A percentile compares a stretch with the other conserved stretches of the same genome.
These are phyloP conservation scores for Barbatosphaeria neglecta DNA, from an alignment of 495 filamentous ascomycete species.

Conservation along the genomic window DNA sequence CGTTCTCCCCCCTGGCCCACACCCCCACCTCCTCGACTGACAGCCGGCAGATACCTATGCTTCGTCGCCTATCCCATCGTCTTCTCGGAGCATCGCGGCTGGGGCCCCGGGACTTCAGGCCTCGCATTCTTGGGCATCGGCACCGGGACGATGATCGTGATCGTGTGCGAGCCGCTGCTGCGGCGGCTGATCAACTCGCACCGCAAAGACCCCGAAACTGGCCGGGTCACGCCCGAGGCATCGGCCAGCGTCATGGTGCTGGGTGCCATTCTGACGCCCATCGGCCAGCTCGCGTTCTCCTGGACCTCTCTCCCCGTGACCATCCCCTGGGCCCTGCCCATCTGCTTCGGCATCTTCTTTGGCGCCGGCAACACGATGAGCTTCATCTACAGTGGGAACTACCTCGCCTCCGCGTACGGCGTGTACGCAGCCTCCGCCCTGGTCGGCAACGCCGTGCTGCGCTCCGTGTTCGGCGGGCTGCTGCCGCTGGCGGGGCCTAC, in stretches of 20 bases:
- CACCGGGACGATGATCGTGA: slow-evolving; percentile 56
- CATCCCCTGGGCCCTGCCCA: slow-evolving; percentile 65
- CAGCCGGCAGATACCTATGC: slow-evolving; percentile 50
- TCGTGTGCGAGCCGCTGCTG: slow-evolving; percentile 56
- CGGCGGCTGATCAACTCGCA: slow-evolving; percentile 62
- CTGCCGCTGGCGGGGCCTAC: slow-evolving; percentile 62
- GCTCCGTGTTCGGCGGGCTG: slow-evolving; percentile 55
- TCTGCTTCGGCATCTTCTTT: slow-evolving; percentile 68
- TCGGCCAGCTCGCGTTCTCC: slow-evolving; percentile 67
- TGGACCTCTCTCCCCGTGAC: slow-evolving; percentile 66
- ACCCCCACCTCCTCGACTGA: no score
- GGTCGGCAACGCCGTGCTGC: slow-evolving; percentile 62
- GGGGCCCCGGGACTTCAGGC: slow-evolving; percentile 61
- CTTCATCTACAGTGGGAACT: slow-evolving; percentile 73
- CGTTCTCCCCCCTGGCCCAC: not conserved
- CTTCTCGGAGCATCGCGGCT: slow-evolving; percentile 59
- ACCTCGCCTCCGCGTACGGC: slow-evolving; percentile 66
- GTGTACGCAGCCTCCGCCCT: slow-evolving; percentile 67
- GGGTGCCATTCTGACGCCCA: slow-evolving; percentile 52
- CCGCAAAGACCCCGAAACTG: slow-evolving; percentile 55
- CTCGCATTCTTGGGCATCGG: slow-evolving; percentile 75
- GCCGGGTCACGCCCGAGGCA: slow-evolving; percentile 57
- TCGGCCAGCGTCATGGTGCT: slow-evolving; percentile 62
- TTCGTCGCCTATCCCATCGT: slow-evolving; percentile 80
- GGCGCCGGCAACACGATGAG: slow-evolving; percentile 63